Conservation (phyloP, 352 stramenopile species). For the Globisporangium acanthophoron region DNA sequence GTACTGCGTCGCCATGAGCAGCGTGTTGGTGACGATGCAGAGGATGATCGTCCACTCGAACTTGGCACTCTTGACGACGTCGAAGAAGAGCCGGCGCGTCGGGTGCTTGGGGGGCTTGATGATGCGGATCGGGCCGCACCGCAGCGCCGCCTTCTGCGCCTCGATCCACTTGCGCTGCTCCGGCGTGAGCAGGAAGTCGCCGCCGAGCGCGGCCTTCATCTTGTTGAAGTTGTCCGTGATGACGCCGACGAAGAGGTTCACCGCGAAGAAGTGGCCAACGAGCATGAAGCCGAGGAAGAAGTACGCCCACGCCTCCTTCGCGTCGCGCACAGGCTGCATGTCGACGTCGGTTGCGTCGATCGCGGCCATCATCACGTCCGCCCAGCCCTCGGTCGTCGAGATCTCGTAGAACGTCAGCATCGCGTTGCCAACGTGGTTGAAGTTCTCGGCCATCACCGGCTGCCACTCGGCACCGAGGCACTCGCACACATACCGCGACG, state of each 20-base stretch:
- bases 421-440: slow-evolving; percentile 78
- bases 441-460: slow-evolving; percentile 57
- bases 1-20: slow-evolving; percentile 84
- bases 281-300: slow-evolving; percentile 93
- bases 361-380: slow-evolving; percentile 87
- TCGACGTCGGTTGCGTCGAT: slow-evolving; percentile 87
- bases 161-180: slow-evolving; percentile 91
- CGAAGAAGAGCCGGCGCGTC: slow-evolving; percentile 55
- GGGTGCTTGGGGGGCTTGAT: slow-evolving; percentile 43
- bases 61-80: slow-evolving; percentile 45
- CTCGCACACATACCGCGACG: slow-evolving; percentile 64
- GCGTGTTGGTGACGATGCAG: slow-evolving; percentile 88
- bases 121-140: slow-evolving; percentile 54
- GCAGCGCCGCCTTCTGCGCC: slow-evolving; percentile 59
- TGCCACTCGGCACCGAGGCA: slow-evolving; percentile 55
- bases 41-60: slow-evolving; percentile 90
- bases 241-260: slow-evolving; percentile 93
- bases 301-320: slow-evolving; percentile 67
- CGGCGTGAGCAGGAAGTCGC: slow-evolving; percentile 79
- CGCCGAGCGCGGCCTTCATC: slow-evolving; percentile 77
- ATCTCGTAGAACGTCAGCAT: slow-evolving; percentile 92
- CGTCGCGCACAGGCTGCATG: slow-evolving; percentile 89
- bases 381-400: slow-evolving; percentile 91
- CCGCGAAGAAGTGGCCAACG: slow-evolving; percentile 90
- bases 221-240: slow-evolving; percentile 94